Evolutionary conservation across 768 basidiomycete species (phyloP).

Genomic region (Termitomyces eurrhizus): DNA sequence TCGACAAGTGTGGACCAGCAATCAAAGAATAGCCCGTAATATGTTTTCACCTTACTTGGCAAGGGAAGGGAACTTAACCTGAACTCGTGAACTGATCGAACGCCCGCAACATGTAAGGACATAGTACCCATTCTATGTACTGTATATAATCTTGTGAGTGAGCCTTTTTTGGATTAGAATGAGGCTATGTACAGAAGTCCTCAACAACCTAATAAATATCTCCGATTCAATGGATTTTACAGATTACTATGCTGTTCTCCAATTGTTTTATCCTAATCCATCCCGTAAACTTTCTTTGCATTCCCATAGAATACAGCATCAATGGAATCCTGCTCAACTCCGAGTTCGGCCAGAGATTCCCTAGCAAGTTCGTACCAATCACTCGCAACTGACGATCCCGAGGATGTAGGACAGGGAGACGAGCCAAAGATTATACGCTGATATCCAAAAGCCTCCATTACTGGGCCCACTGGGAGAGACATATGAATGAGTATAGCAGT

Average conservation of each 20-base stretch:
- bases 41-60: constrained; percentile 1
- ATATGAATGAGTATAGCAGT: constrained; percentile 1
- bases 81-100: constrained; percentile 1
- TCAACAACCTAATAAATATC: neutral
- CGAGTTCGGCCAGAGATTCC: constrained; percentile 75
- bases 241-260: neutral
- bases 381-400: constrained; percentile 44
- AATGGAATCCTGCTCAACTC: constrained; percentile 71
- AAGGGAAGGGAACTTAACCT: neutral
- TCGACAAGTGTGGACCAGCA: neutral
- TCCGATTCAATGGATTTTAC: neutral
- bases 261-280: neutral
- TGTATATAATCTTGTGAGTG: neutral
- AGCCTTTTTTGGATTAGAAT: neutral
- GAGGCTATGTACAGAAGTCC: neutral
- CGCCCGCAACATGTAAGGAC: neutral
- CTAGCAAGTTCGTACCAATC: constrained; percentile 83
- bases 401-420: constrained; percentile 53
- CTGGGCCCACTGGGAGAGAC: constrained; percentile 62
- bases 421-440: constrained; percentile 82
- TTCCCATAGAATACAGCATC: constrained; percentile 67
- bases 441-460: constrained; percentile 82
- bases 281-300: constrained; percentile 44
- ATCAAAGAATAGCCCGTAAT: neutral
- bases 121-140: neutral